Base-by-base conservation (phyloP, 1,139 yeast species). In the Debaryomyces sp. region DNA sequence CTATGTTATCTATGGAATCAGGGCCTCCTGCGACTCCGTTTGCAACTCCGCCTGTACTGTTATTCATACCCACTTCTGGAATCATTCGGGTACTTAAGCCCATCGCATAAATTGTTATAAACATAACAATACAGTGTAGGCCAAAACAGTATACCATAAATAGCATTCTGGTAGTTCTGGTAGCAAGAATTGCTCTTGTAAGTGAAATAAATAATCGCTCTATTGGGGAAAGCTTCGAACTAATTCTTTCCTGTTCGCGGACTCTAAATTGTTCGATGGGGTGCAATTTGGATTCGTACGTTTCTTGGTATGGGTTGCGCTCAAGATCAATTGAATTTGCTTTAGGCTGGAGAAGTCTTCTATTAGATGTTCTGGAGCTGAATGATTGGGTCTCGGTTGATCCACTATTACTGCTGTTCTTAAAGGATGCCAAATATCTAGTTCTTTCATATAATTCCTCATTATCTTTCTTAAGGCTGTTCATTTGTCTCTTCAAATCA, bases 241-340 rank as follows among this genome's bases (percentile, higher is more conserved):
- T 78, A 45, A 89, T 87, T 52, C 96, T 74, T 58, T 87, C 92
- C 43, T 87, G 82, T 64, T 91, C 97, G 53, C 82, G 73, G 43
- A 85, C 80, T 59, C 96, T 80, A 68, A 92, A 89, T 60, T 85
- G 89, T 57, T 89, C 95, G 56, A 89, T 82, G 24, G 96, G 96
- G 59, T 90, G 92, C 45, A 89, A 71, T 47, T 84, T 87, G 45
- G 84, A 86, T 59, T 91, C 97, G 67, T 91, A 92, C 41, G 71
- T 79, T 37, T 78, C 74, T 44, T 80, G 81, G 61, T 85, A 84
- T 36, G 80, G 77, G 53, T 73, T 78, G 48, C 78, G 75, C 47
- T 85, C 88, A 47, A 86, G 82, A 46, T 84, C 83, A 42, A 71
- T 75, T 9, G 46, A 27, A 48, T 68, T 70, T 26, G 71, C 59